A percentile compares a stretch with the other conserved stretches of the same genome.
These are phyloP conservation scores for Suillus americanus DNA, from an alignment of 768 basidiomycete species.

Conservation along the genomic window DNA sequence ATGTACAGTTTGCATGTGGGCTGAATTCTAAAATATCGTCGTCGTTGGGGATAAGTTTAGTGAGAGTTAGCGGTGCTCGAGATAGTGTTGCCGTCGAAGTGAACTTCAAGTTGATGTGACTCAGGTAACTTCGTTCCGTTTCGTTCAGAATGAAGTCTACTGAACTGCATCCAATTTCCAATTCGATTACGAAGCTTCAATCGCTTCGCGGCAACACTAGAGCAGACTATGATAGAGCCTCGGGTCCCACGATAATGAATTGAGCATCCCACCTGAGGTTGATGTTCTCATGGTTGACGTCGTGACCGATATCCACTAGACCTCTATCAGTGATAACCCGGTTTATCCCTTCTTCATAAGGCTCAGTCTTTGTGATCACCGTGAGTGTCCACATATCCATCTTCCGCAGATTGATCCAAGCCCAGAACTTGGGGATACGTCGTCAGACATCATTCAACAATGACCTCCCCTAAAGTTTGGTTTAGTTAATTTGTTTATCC, in stretches of 20 bases:
- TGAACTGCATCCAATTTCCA: too few relatives aligned
- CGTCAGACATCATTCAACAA: constrained; percentile 5
- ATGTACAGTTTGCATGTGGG: neutral
- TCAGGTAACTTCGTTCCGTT: too few relatives aligned
- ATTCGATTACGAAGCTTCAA: too few relatives aligned
- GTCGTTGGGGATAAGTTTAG: too few relatives aligned
- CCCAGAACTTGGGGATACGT: neutral
- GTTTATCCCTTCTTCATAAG: neutral
- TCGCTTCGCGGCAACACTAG: neutral
- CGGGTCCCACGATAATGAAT: too few relatives aligned
- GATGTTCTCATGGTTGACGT: neutral
- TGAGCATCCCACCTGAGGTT: neutral
- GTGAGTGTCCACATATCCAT: neutral
- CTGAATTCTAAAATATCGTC: neutral
- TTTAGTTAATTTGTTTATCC: constrained; percentile 15
- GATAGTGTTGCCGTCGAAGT: too few relatives aligned
- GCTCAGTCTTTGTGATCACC: neutral
- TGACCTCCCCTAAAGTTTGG: constrained; percentile 19
- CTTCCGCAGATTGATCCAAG: neutral
- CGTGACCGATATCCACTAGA: neutral
- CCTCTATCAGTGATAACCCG: neutral
- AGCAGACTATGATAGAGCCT: too few relatives aligned
- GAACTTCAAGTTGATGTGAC: too few relatives aligned
- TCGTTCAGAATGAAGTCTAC: too few relatives aligned
- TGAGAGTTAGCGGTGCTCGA: too few relatives aligned